These are phyloP conservation scores for Puya raimondii DNA, from an alignment of 176 grass and related monocot species.

Conservation along the genomic window DNA sequence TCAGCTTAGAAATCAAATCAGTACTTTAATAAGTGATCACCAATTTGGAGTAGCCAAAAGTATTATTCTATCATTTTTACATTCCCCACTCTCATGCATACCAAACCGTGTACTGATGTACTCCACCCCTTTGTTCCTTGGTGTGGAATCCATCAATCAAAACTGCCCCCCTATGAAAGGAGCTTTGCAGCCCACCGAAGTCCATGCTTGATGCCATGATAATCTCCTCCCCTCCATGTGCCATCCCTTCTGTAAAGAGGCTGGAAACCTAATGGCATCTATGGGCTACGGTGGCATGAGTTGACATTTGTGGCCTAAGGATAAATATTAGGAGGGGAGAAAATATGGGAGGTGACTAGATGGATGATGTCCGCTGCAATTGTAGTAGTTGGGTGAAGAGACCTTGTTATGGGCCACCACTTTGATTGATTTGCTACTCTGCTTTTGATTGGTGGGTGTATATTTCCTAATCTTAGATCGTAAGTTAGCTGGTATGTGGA, in stretches of 20 bases:
- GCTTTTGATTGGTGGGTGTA: constrained; percentile 1
- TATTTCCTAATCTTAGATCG: constrained; percentile 3
- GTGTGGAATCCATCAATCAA: constrained; percentile 81
- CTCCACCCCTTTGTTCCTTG: constrained; percentile 35
- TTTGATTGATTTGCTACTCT: constrained; percentile 30
- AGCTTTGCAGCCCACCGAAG: constrained; percentile 19
- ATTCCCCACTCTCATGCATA: constrained; percentile 10
- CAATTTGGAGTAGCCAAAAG: no score
- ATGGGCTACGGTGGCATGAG: constrained; percentile 41
- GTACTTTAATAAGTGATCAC: no score
- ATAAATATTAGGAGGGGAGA: constrained; percentile 26
- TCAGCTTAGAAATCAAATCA: no score
- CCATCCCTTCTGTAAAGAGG: constrained; percentile 76
- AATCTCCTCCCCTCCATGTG: constrained; percentile 58
- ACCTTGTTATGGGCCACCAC: background rate
- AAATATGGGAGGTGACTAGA: constrained; percentile 7
- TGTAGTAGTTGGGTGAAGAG: constrained; percentile 9
- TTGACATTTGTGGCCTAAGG: constrained; percentile 48
- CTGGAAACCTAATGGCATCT: constrained; percentile 3
- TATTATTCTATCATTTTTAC: no score
- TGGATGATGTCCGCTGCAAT: constrained; percentile 21
- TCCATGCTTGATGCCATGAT: constrained; percentile 32
- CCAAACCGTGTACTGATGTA: constrained; percentile 22
- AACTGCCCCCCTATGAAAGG: background rate
- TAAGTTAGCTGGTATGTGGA: constrained; percentile 2